Evolutionary conservation across 176 grass and related monocot genomes (phyloP).

Genomic region (Echinochloa phyllopogon): DNA sequence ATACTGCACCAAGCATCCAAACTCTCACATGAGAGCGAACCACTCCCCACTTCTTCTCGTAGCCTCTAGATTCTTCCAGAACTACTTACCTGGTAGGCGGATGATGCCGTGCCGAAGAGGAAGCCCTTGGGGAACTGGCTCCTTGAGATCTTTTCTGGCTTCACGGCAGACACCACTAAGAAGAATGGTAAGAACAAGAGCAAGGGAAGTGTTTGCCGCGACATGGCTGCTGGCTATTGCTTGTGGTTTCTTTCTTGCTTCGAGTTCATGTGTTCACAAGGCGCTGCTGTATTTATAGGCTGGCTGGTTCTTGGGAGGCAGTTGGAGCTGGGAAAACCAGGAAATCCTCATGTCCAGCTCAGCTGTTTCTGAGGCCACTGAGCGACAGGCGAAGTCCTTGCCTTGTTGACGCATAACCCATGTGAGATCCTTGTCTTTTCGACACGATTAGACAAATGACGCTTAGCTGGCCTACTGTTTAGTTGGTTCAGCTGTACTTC

Average conservation of each 20-base stretch:
- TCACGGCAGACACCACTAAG: not conserved
- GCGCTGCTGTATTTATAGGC: constrained; percentile 30
- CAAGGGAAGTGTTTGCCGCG: not conserved
- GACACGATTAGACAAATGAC: not conserved
- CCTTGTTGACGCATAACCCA: not conserved
- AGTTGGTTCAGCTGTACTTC: constrained; percentile 35
- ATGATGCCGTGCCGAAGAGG: constrained; percentile 81
- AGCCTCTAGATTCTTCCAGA: constrained; percentile 18
- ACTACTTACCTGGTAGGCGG: constrained; percentile 70
- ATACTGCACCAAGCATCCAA: constrained; percentile 54
- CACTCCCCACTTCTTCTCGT: not conserved
- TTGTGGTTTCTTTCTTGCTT: not conserved
- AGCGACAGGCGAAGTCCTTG: not conserved
- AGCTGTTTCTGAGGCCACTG: constrained; percentile 28
- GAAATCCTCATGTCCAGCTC: not conserved
- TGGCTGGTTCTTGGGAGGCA: not conserved
- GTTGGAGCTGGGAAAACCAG: not conserved
- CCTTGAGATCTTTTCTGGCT: constrained; percentile 26
- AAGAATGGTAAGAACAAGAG: not conserved
- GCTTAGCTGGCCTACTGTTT: not conserved
- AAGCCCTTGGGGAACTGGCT: constrained; percentile 62
- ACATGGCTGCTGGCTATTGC: constrained; percentile 24
- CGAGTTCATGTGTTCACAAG: not conserved
- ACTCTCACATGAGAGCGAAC: not conserved
- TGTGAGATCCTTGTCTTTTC: not conserved